Conservation (phyloP, 441 rosid genomes). For the Biscutella laevigata region DNA sequence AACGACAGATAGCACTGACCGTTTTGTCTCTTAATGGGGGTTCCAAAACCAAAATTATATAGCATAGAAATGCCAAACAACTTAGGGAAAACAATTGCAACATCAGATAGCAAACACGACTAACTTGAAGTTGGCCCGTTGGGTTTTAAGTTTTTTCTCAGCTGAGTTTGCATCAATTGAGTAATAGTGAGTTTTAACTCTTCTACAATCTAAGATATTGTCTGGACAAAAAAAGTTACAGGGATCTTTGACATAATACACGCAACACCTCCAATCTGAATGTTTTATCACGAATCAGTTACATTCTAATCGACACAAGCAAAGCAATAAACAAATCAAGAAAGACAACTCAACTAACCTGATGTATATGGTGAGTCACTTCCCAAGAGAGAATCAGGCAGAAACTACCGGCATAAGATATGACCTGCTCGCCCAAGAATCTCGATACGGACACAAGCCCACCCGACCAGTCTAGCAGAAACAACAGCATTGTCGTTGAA, state of each 20-base stretch:
- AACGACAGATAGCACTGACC: background rate
- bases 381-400: constrained; percentile 75
- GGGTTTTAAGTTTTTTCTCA: background rate
- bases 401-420: constrained; percentile 46
- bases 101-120: background rate
- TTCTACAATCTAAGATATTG: constrained; percentile 1
- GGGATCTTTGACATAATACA: background rate
- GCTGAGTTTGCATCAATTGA: background rate
- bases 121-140: background rate
- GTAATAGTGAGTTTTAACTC: background rate
- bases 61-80: background rate
- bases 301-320: background rate
- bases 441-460: constrained; percentile 32
- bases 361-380: constrained; percentile 61
- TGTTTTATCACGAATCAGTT: background rate
- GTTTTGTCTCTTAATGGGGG: background rate
- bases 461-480: constrained; percentile 33
- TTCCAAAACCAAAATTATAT: background rate
- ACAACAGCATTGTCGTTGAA: constrained; percentile 35
- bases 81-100: background rate
- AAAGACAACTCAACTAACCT: constrained; percentile 39
- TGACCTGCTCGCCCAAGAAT: constrained; percentile 45
- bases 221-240: background rate
- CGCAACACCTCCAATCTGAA: background rate
- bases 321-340: background rate